Percentiles rank a stretch among this genome's conserved stretches.
phyloP scores from a whole-genome alignment of 305 asterid species.

The Rubia occidens region DNA sequence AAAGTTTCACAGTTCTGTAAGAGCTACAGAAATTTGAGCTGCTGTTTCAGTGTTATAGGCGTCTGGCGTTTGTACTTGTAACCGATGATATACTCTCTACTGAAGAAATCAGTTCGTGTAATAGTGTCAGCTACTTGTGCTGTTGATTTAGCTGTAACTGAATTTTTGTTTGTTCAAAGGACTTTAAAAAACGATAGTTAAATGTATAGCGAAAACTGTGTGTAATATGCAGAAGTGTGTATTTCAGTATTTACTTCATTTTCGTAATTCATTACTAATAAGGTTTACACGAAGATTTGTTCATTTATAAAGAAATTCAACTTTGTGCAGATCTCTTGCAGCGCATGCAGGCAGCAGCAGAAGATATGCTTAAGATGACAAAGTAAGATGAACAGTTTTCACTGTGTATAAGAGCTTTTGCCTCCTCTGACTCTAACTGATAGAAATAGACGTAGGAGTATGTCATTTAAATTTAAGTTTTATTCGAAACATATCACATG shows the following conservation, averaged over 20 bases:
- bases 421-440: constrained; percentile 10
- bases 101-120: neutral
- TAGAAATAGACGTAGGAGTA: neutral
- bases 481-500: neutral
- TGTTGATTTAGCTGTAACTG: neutral
- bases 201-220: neutral
- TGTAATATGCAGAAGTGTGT: neutral
- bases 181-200: neutral
- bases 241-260: neutral
- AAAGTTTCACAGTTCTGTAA: neutral
- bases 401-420: constrained; percentile 10
- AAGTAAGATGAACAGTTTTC: constrained; percentile 37
- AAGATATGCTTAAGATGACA: constrained; percentile 72
- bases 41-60: neutral
- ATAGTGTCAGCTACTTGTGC: neutral
- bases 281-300: neutral
- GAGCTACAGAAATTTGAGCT: neutral
- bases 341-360: constrained; percentile 66
- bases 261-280: neutral
- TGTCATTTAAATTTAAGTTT: too few relatives aligned
- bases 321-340: constrained; percentile 57
- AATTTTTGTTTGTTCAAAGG: neutral
- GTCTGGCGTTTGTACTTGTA: neutral
- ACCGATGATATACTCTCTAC: neutral
- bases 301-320: neutral